These are phyloP conservation scores for Nannochloropsis gaditana DNA, from an alignment of 108 stramenopile species.

Conservation along the genomic window DNA sequence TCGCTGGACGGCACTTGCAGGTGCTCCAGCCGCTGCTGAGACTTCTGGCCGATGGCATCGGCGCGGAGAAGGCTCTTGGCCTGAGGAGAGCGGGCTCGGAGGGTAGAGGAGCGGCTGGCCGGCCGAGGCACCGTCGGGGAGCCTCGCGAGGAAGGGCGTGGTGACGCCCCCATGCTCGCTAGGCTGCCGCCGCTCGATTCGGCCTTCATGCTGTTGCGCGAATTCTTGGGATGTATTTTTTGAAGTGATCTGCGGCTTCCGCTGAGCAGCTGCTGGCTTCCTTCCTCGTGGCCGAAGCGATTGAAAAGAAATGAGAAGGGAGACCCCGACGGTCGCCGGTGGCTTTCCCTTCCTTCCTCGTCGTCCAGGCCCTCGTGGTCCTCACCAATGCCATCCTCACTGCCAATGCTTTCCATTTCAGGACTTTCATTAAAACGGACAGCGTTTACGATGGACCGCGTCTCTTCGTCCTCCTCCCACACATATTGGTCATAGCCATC, in stretches of 20 bases:
- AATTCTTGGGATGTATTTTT: not conserved
- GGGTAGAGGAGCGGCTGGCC: not conserved
- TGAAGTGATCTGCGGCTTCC: not conserved
- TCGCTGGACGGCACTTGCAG: not conserved
- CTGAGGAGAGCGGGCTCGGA: conserved; percentile 15
- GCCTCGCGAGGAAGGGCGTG: not conserved
- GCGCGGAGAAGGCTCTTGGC: not conserved
- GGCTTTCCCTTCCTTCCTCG: not conserved
- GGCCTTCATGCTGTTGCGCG: not conserved
- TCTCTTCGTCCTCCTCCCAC: not conserved
- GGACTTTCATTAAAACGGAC: not conserved
- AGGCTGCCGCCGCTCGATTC: not conserved
- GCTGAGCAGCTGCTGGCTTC: conserved; percentile 4
- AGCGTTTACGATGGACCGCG: not conserved
- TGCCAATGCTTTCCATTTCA: not conserved
- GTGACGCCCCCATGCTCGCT: not conserved
- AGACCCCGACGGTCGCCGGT: not conserved
- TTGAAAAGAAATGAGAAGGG: not conserved
- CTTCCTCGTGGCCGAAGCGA: not conserved
- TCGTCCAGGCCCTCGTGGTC: not conserved
- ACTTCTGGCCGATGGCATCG: not conserved
- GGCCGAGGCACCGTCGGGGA: not conserved
- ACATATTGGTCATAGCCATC: conserved; percentile 8
- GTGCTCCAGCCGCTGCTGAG: not conserved
- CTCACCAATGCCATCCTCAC: not conserved